Evolutionary conservation across 73 alveolate species (phyloP).

Genomic region (Uronychia binucleata): DNA sequence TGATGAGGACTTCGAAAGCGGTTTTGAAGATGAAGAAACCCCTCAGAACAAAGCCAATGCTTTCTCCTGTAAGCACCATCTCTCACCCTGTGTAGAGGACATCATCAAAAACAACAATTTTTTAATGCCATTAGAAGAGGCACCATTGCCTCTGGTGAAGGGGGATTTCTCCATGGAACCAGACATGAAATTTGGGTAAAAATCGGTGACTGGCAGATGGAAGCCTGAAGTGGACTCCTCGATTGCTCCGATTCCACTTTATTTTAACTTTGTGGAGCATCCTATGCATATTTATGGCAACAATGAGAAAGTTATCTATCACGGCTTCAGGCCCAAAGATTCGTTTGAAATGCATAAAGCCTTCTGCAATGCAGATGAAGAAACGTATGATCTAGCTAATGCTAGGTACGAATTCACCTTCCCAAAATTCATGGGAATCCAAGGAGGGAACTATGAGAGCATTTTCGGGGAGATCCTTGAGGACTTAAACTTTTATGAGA

Average conservation of each 20-base stretch:
- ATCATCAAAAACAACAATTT: background rate
- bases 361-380: background rate
- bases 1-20: background rate
- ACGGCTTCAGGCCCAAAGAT: slow-evolving; percentile 35
- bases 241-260: slow-evolving; percentile 26
- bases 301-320: slow-evolving; percentile 5
- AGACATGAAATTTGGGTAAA: slow-evolving; percentile 37
- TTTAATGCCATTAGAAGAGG: background rate
- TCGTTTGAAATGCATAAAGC: slow-evolving; percentile 34
- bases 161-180: slow-evolving; percentile 23
- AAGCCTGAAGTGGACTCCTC: slow-evolving; percentile 10
- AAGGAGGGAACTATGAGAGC: slow-evolving; percentile 33
- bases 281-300: slow-evolving; percentile 7
- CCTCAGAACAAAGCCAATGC: background rate
- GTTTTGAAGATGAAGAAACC: background rate
- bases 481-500: slow-evolving; percentile 28
- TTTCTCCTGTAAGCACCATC: too few relatives aligned
- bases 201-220: background rate
- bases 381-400: slow-evolving; percentile 1
- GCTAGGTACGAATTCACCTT: slow-evolving; percentile 24
- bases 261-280: slow-evolving; percentile 17
- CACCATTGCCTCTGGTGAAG: slow-evolving; percentile 9
- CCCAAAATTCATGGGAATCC: slow-evolving; percentile 31
- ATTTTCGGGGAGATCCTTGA: slow-evolving; percentile 38
- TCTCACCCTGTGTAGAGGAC: too few relatives aligned